These are phyloP conservation scores for Citrullus colocynthis DNA, from an alignment of 306 rosid genomes.

Conservation along the genomic window DNA sequence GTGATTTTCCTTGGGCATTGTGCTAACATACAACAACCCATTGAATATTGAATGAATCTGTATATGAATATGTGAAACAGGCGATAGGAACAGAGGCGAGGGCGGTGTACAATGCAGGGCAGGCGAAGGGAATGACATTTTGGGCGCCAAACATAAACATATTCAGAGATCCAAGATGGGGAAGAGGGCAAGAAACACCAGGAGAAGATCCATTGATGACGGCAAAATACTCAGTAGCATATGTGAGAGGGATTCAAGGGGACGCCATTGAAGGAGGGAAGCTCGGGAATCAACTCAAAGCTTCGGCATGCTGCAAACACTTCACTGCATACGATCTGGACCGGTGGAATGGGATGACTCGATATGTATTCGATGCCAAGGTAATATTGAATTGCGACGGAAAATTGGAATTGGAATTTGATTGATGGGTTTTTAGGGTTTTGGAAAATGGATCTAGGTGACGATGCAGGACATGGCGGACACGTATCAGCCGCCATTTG, in stretches of 20 bases:
- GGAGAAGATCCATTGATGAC: slow-evolving; percentile 77
- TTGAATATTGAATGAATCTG: background rate
- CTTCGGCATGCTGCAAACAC: slow-evolving; percentile 96
- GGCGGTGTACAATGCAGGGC: slow-evolving; percentile 68
- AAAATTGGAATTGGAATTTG: background rate
- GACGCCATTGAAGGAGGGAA: slow-evolving; percentile 43
- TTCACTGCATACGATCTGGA: slow-evolving; percentile 92
- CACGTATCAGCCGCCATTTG: slow-evolving; percentile 84
- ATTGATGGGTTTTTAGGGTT: background rate
- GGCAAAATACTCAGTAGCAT: slow-evolving; percentile 51
- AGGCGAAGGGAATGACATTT: slow-evolving; percentile 72
- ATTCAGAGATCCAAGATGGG: slow-evolving; percentile 94
- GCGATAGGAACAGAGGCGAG: slow-evolving; percentile 66
- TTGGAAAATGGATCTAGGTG: slow-evolving; percentile 28
- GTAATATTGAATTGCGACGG: slow-evolving; percentile 12
- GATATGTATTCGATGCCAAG: slow-evolving; percentile 58
- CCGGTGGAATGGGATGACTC: slow-evolving; percentile 56
- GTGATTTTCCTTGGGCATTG: background rate
- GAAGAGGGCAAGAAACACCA: slow-evolving; percentile 92
- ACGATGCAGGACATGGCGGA: slow-evolving; percentile 70
- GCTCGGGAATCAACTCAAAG: slow-evolving; percentile 36
- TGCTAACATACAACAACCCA: background rate
- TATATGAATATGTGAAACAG: slow-evolving; percentile 11
- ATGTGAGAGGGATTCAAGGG: slow-evolving; percentile 79
- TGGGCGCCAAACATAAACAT: slow-evolving; percentile 96